Evolutionary conservation across 768 basidiomycete genomes (phyloP).

Genomic region (Tulasnella calospora): DNA sequence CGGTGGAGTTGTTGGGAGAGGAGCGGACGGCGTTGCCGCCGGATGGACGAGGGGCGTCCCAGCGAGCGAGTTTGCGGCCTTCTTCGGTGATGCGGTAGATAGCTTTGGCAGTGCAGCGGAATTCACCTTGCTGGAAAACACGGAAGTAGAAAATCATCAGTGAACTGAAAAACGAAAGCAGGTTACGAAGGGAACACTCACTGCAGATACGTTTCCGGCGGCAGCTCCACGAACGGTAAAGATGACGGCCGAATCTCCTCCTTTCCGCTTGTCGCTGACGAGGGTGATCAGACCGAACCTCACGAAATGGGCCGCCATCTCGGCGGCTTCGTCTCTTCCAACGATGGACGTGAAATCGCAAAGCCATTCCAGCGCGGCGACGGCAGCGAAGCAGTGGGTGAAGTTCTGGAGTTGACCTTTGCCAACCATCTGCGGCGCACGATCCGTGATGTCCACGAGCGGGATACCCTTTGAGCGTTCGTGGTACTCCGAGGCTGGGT

Average conservation of each 20-base stretch:
- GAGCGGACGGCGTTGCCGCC: slow-evolving; percentile 38
- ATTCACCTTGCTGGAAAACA: slow-evolving; percentile 67
- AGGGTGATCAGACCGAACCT: slow-evolving; percentile 85
- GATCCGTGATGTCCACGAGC: slow-evolving; percentile 66
- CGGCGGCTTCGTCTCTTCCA: slow-evolving; percentile 92
- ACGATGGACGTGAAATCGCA: slow-evolving; percentile 96
- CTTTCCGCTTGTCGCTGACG: slow-evolving; percentile 87
- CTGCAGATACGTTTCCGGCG: slow-evolving; percentile 26
- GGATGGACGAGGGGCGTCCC: slow-evolving; percentile 49
- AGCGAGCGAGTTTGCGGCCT: slow-evolving; percentile 78
- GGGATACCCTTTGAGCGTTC: slow-evolving; percentile 71
- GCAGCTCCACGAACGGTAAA: slow-evolving; percentile 83
- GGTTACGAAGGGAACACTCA: slow-evolving; percentile 25
- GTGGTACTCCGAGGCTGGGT: slow-evolving; percentile 64
- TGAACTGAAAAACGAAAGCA: background rate
- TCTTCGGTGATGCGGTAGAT: slow-evolving; percentile 93
- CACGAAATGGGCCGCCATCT: slow-evolving; percentile 97
- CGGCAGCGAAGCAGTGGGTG: slow-evolving; percentile 71
- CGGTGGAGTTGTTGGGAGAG: slow-evolving; percentile 58
- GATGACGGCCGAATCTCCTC: slow-evolving; percentile 87
- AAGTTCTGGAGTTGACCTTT: slow-evolving; percentile 54
- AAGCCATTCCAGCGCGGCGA: slow-evolving; percentile 90
- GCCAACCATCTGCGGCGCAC: slow-evolving; percentile 50
- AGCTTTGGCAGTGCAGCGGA: slow-evolving; percentile 91
- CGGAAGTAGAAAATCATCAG: background rate